Conservation (phyloP, 768 basidiomycete species). For the Ramaria sp. region DNA sequence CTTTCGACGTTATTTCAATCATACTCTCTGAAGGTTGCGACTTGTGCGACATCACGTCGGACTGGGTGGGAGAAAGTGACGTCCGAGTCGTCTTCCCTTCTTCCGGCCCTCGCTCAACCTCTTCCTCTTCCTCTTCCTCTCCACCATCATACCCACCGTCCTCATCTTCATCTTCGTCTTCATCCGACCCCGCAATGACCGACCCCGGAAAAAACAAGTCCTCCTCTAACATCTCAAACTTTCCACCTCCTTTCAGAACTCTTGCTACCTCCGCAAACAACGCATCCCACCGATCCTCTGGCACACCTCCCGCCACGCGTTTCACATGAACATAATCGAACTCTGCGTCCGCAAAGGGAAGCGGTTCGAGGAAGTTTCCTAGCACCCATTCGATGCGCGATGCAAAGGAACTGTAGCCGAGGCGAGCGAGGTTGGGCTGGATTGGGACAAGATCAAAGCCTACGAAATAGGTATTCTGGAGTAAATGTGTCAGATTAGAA, state of each 20-base stretch:
- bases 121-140: background rate
- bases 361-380: conserved; percentile 55
- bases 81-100: background rate
- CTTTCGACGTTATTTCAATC: too few species aligned
- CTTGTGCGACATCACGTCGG: background rate
- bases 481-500: background rate
- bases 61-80: background rate
- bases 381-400: conserved; percentile 62
- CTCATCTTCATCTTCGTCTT: conserved; percentile 1
- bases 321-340: conserved; percentile 76
- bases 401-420: conserved; percentile 46
- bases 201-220: conserved; percentile 61
- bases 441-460: conserved; percentile 64
- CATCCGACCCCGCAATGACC: background rate
- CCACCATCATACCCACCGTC: background rate
- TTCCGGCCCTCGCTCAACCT: background rate
- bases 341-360: conserved; percentile 61
- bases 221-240: conserved; percentile 69
- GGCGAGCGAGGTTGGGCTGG: conserved; percentile 53
- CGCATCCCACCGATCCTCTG: conserved; percentile 65
- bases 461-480: conserved; percentile 15
- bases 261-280: conserved; percentile 60
- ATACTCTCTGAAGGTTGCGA: too few species aligned
- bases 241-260: conserved; percentile 65
- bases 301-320: conserved; percentile 62